Conservation (phyloP, 2,329 filamentous ascomycete species). For the Triangularia verruculosa region DNA sequence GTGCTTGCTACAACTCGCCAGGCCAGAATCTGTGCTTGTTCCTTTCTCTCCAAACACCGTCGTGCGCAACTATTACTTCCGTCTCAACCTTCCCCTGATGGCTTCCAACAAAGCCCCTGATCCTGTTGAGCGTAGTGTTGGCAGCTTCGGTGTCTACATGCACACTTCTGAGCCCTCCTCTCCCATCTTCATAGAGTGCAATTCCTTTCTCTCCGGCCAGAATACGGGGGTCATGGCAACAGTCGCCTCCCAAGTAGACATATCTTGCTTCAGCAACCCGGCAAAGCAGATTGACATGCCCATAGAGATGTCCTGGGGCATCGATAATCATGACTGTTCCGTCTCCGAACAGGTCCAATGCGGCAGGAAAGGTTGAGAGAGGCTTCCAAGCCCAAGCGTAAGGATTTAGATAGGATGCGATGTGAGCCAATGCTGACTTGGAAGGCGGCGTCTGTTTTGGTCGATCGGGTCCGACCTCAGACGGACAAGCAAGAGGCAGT, state of each 20-base stretch:
- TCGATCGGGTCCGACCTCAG: no score
- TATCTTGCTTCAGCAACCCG: constrained; percentile 39
- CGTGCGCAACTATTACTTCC: constrained; percentile 51
- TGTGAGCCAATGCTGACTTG: constrained; percentile 13
- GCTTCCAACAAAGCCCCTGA: constrained; percentile 38
- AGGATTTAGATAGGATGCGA: constrained; percentile 20
- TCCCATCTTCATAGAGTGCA: constrained; percentile 46
- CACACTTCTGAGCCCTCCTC: constrained; percentile 45
- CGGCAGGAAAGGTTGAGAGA: constrained; percentile 42
- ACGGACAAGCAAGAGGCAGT: constrained; percentile 35
- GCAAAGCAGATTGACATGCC: constrained; percentile 50
- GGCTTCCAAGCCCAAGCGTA: constrained; percentile 38
- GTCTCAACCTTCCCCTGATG: constrained; percentile 33
- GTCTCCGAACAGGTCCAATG: constrained; percentile 47
- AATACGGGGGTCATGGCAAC: constrained; percentile 51
- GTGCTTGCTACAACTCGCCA: constrained; percentile 25
- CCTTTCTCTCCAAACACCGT: constrained; percentile 44
- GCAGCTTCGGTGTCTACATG: constrained; percentile 48
- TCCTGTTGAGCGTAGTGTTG: constrained; percentile 39
- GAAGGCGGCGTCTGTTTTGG: constrained; percentile 7
- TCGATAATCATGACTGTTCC: constrained; percentile 46
- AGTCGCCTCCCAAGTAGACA: constrained; percentile 51
- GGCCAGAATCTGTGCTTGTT: constrained; percentile 36
- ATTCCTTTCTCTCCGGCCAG: constrained; percentile 51
- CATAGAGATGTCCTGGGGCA: constrained; percentile 49